Base-by-base conservation (phyloP, 352 stramenopile genomes). In the Pythium guiyangense region DNA sequence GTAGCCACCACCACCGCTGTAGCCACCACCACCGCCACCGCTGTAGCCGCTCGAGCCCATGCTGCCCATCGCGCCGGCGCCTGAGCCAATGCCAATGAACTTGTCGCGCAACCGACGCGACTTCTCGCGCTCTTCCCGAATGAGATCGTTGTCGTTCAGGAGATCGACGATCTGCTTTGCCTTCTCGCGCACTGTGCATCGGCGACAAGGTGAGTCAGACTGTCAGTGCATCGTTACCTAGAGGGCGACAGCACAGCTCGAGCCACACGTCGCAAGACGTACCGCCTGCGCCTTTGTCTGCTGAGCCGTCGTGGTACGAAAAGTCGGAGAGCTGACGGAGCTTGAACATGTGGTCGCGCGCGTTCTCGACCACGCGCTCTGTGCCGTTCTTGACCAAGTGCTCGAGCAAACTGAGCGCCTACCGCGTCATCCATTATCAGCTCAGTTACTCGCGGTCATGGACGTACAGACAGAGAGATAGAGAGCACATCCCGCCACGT, bases 351-450 rank as follows among this genome's bases (percentile, higher is more conserved):
- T 98, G 93, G 63, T 97, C 88, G 14, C 92, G 79, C 11, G 92
- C 88, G 70, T 99, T 98, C 64, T 99, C 97, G 27, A 99, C 96
- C 40, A 98, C 97, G 31, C 96, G 86, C 71, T 99, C 96, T 31
- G 90, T 96, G 39, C 96, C 97, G 67, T 99, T 99, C 76, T 99
- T 99, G 59, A 99, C 80, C 43, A 99, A 75, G 70, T 99, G 94
- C 45, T 99, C 97, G 49, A 99, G 63, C 50, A 99, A 71, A 52
- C 87, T 98, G 25, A 96, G 60, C 29, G 83, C 83, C 73, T 87
- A 42, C 29, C 53, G 42, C 15, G 25, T 4, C 11, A 17, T 8
- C 20, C 37, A 31, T 20, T 31, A 18, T 51, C 26, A 46, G 27
- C 9, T 20, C 17, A 42, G 12, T 20, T 31, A 14, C 22, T 22